Evolutionary conservation across 768 basidiomycete genomes (phyloP).

Genomic region (Ramaria sp.): DNA sequence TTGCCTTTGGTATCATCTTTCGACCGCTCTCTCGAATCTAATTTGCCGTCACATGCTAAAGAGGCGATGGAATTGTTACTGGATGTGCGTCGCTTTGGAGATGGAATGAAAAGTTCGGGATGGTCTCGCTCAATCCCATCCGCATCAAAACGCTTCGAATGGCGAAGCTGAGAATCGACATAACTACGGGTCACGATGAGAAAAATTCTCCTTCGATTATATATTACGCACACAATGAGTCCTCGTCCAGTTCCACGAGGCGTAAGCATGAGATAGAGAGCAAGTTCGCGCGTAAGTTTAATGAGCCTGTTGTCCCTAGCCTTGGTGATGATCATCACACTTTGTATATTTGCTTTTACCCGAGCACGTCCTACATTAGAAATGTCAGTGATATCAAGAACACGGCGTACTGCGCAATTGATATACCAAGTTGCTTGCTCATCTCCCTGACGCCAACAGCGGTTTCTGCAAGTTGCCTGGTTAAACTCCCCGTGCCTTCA

Average conservation of each 20-base stretch:
- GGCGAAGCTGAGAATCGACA: conserved; percentile 84
- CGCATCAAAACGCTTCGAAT: conserved; percentile 90
- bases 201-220: conserved; percentile 3
- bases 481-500: conserved; percentile 66
- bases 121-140: conserved; percentile 76
- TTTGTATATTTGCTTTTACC: conserved; percentile 86
- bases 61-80: conserved; percentile 54
- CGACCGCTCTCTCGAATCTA: conserved; percentile 21
- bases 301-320: conserved; percentile 95
- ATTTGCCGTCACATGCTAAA: conserved; percentile 32
- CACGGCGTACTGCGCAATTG: conserved; percentile 16
- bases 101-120: conserved; percentile 78
- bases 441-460: conserved; percentile 96
- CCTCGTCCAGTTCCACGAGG: conserved; percentile 58
- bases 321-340: conserved; percentile 91
- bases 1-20: conserved; percentile 38
- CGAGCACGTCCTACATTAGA: conserved; percentile 67
- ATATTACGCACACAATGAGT: conserved; percentile 62
- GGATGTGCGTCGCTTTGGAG: conserved; percentile 65
- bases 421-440: conserved; percentile 91
- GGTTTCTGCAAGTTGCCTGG: conserved; percentile 90
- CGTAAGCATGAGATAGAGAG: conserved; percentile 91
- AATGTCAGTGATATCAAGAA: conserved; percentile 1
- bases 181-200: conserved; percentile 42
- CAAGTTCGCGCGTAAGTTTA: conserved; percentile 86